Base-by-base conservation (phyloP, 2,329 filamentous ascomycete genomes). In the Pyrenochaeta sp. region DNA sequence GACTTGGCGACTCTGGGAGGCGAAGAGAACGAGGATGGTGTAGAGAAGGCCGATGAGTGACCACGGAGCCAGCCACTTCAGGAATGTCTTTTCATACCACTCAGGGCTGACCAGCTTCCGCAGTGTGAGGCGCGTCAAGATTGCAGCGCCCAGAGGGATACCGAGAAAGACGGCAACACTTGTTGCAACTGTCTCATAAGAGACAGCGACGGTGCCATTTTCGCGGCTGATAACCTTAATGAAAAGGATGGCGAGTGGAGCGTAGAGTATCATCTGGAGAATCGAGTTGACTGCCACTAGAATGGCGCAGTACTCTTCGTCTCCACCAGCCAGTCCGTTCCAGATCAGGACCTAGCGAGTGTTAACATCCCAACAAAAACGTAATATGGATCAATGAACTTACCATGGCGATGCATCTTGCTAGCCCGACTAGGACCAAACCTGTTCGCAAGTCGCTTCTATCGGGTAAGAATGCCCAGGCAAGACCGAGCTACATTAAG, bases 381-480 rank as follows among this genome's bases (percentile, higher is more conserved):
- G 92, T 92, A 31, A 87, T 86, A 0, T 92, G 79, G 20, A 92
- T n/a, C n/a, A n/a, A n/a, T n/a, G n/a, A n/a, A n/a, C n/a, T n/a
- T n/a, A 87, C 89, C 90, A 96, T 96, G 21, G 90, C 90, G 51
- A 96, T 96, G 59, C 91, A 96, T 37, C 91, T 77, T 4, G 88
- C 91, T 1, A 96, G 75, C 0, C 91, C 90, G 0, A 96, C 90
- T 4, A 96, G 81, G 24, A 94, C 89, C 2, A 94, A 74, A 0
- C 89, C 90, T 27, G 83, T 79, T 1, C 79, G 68, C 2, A 81
- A 67, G 3, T 72, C 78, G 23, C 68, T 68, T 40, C 78, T 69
- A 41, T 72, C 70, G 1, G 70, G 71, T 2, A 73, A 55, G 30
- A 73, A 72, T 1, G 81, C 81, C 81, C 87, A 91, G 0, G 87